These are phyloP conservation scores for Boletus barrowsii DNA, from an alignment of 768 basidiomycete genomes.

Conservation along the genomic window DNA sequence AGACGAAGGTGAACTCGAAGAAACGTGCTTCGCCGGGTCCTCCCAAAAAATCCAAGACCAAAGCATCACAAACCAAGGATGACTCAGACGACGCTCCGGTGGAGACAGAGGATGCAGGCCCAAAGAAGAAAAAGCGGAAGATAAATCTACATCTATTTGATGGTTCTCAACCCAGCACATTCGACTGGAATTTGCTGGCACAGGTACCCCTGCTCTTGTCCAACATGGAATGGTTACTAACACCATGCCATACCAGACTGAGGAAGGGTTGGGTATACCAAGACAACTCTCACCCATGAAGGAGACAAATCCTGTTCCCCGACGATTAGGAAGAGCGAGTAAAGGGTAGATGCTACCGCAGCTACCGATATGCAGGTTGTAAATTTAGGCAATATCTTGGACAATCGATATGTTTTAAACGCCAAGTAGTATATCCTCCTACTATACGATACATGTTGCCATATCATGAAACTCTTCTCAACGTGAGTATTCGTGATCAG, in stretches of 20 bases:
- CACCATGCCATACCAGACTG: slow-evolving; percentile 23
- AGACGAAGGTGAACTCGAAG: slow-evolving; percentile 15
- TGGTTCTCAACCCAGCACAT: slow-evolving; percentile 37
- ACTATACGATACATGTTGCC: slow-evolving; percentile 47
- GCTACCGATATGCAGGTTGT: neutral
- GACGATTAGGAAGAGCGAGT: slow-evolving; percentile 34
- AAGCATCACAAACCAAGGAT: slow-evolving; percentile 12
- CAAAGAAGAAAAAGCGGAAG: slow-evolving; percentile 69
- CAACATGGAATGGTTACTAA: neutral
- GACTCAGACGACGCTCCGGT: slow-evolving; percentile 15
- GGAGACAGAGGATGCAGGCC: slow-evolving; percentile 30
- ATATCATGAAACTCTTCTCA: slow-evolving; percentile 84
- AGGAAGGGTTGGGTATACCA: slow-evolving; percentile 57
- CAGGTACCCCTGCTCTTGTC: slow-evolving; percentile 30
- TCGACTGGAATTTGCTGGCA: slow-evolving; percentile 44
- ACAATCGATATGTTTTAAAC: neutral
- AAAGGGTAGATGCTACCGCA: slow-evolving; percentile 21
- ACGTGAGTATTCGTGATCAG: slow-evolving; percentile 66
- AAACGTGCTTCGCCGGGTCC: slow-evolving; percentile 21
- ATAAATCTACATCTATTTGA: slow-evolving; percentile 53
- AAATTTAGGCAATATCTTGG: neutral
- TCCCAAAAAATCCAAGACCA: slow-evolving; percentile 20
- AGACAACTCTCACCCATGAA: slow-evolving; percentile 66
- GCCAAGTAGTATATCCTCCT: neutral
- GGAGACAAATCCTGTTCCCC: slow-evolving; percentile 48